Base-by-base conservation (phyloP, 2,329 filamentous ascomycete species). In the Hypoxylon sp. region DNA sequence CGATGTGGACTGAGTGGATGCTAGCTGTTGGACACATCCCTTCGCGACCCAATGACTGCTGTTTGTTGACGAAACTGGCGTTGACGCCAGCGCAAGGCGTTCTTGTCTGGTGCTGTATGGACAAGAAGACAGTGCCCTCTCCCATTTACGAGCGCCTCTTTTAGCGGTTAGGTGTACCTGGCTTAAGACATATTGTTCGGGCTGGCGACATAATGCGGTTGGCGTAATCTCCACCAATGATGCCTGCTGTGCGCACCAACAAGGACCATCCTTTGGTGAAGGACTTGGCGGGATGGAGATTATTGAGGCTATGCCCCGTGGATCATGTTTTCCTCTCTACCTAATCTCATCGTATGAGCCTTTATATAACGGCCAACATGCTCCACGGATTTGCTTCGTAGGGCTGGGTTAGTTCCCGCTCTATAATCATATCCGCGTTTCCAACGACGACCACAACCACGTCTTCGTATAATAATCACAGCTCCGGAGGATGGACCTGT, bases 261-360 rank as follows among this genome's bases (percentile, higher is more conserved):
- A 42, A 58, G 42, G 52, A 31, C 59, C 60, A 58, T 67, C 60
- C 57, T 58, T 63, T 58, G 29, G 22, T 39, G 33, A 50, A 57
- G 60, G 61, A 63, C 64, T 65, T 61, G 63, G 61, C 53, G 26
- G n/a, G 50, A 65, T 65, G 62, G 62, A 31, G 55, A 47, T 52
- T 46, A 44, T 26, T 69, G 69, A 69, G 69, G 69, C 69, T 71
- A 71, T 71, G 69, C 58, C 29, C 24, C 42, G 26, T 55, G 26
- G 47, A 46, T 59, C 42, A 35, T 53, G 14, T 57, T 63, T 66
- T 19, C 55, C 51, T 63, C 53, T 29, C 33, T 51, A 53, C 62
- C 58, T 48, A 55, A 46, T 37, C 63, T 59, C 47, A 19, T 66
- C 17, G 5, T 44, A 10, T 46, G 10, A 17, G 42, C 22, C 48